Percentiles rank a stretch among this genome's conserved stretches.
Evolutionary conservation across 2,329 filamentous ascomycete genomes (phyloP).

Genomic region (Neodidymelliopsis sp.): DNA sequence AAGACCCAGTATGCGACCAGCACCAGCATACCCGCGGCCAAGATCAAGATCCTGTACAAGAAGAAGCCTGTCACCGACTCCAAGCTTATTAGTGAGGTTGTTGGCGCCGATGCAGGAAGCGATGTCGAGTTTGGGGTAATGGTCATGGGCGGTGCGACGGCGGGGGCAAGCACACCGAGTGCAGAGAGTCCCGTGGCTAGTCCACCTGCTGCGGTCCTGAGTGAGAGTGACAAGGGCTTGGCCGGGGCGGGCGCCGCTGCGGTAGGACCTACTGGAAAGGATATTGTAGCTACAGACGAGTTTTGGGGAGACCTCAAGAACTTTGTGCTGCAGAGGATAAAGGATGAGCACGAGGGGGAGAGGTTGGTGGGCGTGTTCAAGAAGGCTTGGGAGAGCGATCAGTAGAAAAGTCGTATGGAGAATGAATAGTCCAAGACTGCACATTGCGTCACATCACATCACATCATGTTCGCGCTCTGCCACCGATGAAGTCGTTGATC

Average conservation of each 20-base stretch:
- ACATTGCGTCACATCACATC: conserved; percentile 16
- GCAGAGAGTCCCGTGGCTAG: conserved; percentile 55
- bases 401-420: conserved; percentile 15
- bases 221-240: conserved; percentile 58
- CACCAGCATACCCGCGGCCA: conserved; percentile 66
- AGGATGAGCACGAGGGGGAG: conserved; percentile 71
- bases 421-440: neutral
- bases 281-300: conserved; percentile 70
- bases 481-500: conserved; percentile 27
- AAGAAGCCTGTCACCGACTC: conserved; percentile 84
- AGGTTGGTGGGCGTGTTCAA: conserved; percentile 73
- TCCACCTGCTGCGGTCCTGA: conserved; percentile 59
- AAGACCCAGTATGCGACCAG: conserved; percentile 73
- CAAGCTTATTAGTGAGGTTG: conserved; percentile 77
- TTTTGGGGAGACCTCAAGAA: conserved; percentile 89
- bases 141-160: conserved; percentile 73
- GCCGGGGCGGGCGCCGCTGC: conserved; percentile 49
- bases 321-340: conserved; percentile 80
- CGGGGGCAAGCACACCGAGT: conserved; percentile 32
- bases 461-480: conserved; percentile 12
- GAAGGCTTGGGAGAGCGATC: conserved; percentile 67
- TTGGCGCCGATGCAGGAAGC: conserved; percentile 62
- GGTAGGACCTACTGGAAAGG: conserved; percentile 63
- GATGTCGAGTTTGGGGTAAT: conserved; percentile 83
- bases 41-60: conserved; percentile 84